Evolutionary conservation across 208 protist genomes (phyloP).

Genomic region (Plasmodiophora brassicae): DNA sequence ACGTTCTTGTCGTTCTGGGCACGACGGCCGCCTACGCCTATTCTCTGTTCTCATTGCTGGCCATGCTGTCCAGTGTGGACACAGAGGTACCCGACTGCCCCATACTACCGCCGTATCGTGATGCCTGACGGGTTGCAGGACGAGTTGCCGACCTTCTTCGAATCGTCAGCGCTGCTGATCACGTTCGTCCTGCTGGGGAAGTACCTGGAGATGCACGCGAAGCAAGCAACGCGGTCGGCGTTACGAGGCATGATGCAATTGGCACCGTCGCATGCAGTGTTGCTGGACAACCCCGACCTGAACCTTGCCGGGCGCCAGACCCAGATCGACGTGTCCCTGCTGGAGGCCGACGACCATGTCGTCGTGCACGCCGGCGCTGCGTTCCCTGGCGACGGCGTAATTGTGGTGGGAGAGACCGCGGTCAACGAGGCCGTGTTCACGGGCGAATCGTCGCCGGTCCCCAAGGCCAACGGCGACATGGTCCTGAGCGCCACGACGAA

Average conservation of each 20-base stretch:
- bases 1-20: slow-evolving; percentile 69
- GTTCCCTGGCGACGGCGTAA: slow-evolving; percentile 82
- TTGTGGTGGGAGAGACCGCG: slow-evolving; percentile 68
- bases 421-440: slow-evolving; percentile 90
- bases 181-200: slow-evolving; percentile 89
- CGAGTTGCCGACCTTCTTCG: slow-evolving; percentile 72
- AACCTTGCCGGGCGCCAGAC: neutral
- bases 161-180: slow-evolving; percentile 84
- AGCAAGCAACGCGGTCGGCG: slow-evolving; percentile 76
- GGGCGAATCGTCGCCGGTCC: slow-evolving; percentile 74
- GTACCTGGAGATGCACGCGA: slow-evolving; percentile 84
- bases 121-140: too few relatives aligned
- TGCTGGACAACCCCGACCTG: too few relatives aligned
- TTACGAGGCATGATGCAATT: slow-evolving; percentile 76
- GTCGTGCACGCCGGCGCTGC: slow-evolving; percentile 54
- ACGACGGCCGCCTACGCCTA: slow-evolving; percentile 66
- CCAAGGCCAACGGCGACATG: slow-evolving; percentile 53
- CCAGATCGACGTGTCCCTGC: slow-evolving; percentile 38
- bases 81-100: too few relatives aligned
- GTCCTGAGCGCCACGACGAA: slow-evolving; percentile 61
- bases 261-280: slow-evolving; percentile 42
- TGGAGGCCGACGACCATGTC: slow-evolving; percentile 48
- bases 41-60: neutral
- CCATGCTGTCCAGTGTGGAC: neutral
- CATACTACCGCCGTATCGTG: too few relatives aligned